Evolutionary conservation across 2,329 filamentous ascomycete species (phyloP), one percentile per base, ranked within the genome.

Genomic region (Pseudopyrenochaeta lycopersici): DNA sequence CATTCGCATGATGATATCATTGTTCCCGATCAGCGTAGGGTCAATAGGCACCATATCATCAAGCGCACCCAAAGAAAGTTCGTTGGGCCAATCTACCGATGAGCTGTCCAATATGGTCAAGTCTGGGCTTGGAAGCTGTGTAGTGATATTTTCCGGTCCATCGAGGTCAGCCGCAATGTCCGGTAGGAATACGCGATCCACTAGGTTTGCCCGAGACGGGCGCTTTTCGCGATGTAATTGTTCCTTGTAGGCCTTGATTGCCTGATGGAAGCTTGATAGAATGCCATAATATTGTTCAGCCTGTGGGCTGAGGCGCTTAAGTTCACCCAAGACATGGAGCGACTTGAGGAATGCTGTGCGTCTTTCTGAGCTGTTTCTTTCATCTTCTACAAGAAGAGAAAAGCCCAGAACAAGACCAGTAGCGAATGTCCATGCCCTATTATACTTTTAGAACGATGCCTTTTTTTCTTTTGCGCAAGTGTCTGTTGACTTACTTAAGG

Each of bases 261-360:
- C 51, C 33, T 60, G 56, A 27, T 62, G 54, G 21, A 66, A 66
- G 23, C 49, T 60, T 14, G 52, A 61, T 2, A 87, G 72, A 17
- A 87, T 87, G 5, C 85, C 82, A 11, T 80, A 76, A 60, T 87
- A 87, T 46, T 86, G 84, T 2, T 77, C 80, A 2, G 85, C 85
- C 55, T 86, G 84, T 0, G 83, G 81, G 35, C 82, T 85, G 42
- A 81, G 78, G 0, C 68, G 67, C 0, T 81, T 77, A 0, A 87
- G 67, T 29, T 78, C 78, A 1, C 73, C 74, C 1, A 87, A 75
- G 1, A 87, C 80, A 15, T 80, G 75, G 4, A 80, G 77, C 1
- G 84, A 80, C 2, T 80, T 78, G 17, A 75, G 70, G 55, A 86
- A 87, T 0, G 84, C 80, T 6, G 67, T 64, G n/a, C 80, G 78